Conservation (phyloP, 2,329 filamentous ascomycete genomes). For the Drechslerella dactyloides region DNA sequence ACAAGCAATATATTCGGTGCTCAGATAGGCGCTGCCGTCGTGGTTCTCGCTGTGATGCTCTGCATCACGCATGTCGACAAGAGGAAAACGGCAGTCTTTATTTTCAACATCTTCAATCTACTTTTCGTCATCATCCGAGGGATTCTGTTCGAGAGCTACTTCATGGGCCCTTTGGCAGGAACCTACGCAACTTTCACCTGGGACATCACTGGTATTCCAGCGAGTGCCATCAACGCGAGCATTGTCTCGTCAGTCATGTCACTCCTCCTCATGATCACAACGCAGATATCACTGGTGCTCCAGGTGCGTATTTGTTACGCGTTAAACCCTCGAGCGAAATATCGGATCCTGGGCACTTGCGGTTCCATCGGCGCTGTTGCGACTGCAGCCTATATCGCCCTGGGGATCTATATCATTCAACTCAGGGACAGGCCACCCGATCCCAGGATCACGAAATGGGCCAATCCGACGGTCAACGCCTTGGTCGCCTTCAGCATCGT, state of each 20-base stretch:
- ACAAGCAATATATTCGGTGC: conserved; percentile 65
- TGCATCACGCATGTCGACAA: conserved; percentile 72
- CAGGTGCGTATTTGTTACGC: conserved; percentile 69
- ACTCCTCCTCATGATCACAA: conserved; percentile 64
- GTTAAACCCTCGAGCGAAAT: conserved; percentile 48
- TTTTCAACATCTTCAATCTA: conserved; percentile 70
- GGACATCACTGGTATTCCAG: conserved; percentile 64
- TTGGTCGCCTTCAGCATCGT: conserved; percentile 38
- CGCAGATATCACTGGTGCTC: conserved; percentile 67
- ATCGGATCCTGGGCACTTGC: conserved; percentile 61
- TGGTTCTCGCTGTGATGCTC: conserved; percentile 71
- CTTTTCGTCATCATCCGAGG: conserved; percentile 67
- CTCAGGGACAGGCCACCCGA: conserved; percentile 55
- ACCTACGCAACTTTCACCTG: conserved; percentile 67
- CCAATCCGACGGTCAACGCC: conserved; percentile 35
- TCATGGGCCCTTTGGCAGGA: conserved; percentile 67
- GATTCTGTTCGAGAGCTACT: conserved; percentile 66
- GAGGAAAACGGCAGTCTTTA: conserved; percentile 68
- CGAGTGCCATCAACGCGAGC: conserved; percentile 60
- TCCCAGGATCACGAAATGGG: conserved; percentile 35
- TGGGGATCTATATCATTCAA: conserved; percentile 63
- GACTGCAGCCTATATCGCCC: conserved; percentile 64
- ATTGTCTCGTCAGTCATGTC: conserved; percentile 63
- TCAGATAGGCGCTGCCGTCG: conserved; percentile 72
- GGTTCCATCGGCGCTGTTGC: conserved; percentile 62